Evolutionary conservation across 768 basidiomycete genomes (phyloP).

Genomic region (Termitomyces bulborhizus): DNA sequence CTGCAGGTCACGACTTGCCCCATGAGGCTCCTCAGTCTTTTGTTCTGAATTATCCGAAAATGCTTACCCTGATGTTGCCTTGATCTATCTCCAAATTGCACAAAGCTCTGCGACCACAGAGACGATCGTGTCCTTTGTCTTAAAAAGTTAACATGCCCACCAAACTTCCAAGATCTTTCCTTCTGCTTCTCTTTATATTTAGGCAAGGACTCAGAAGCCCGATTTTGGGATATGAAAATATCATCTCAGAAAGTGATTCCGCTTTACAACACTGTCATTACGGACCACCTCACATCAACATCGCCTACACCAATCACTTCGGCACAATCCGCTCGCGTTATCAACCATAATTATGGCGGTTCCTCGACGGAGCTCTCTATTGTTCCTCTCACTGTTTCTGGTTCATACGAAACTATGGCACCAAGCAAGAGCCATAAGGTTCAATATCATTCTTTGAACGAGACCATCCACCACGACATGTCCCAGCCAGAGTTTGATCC

Average conservation of each 20-base stretch:
- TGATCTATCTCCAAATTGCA: not conserved
- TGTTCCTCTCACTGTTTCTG: not conserved
- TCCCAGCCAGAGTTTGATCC: constrained; percentile 12
- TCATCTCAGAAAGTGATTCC: not conserved
- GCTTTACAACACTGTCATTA: not conserved
- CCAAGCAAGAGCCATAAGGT: constrained; percentile 1
- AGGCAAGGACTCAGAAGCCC: not conserved
- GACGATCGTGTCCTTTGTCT: not conserved
- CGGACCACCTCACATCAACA: not conserved
- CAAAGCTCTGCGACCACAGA: not conserved
- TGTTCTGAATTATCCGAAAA: not conserved
- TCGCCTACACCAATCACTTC: not conserved
- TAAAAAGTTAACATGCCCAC: not conserved
- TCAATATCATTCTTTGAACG: constrained; percentile 8
- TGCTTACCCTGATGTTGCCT: not conserved
- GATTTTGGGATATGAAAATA: not conserved
- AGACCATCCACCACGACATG: constrained; percentile 4
- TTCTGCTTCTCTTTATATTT: not conserved
- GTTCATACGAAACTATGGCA: not conserved
- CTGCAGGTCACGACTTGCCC: not conserved
- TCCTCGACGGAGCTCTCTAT: not conserved
- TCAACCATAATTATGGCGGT: not conserved
- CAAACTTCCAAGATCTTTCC: not conserved
- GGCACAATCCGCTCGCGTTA: not conserved
- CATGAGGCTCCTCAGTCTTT: not conserved